Evolutionary conservation across 2,329 filamentous ascomycete genomes (phyloP).

Genomic region (Aspergillus fumigatiaffinis): DNA sequence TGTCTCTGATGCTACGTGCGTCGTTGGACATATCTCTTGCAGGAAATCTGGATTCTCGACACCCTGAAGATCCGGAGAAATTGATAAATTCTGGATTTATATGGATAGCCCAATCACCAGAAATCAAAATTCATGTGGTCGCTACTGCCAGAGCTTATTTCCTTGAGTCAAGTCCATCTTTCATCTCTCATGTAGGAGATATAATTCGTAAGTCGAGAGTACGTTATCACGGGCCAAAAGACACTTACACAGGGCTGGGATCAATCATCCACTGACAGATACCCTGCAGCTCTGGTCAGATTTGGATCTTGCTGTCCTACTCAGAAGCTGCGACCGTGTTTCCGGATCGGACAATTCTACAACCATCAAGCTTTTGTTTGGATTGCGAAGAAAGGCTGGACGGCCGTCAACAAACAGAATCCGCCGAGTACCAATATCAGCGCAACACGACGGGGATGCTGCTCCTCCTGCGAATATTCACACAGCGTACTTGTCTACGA

Average conservation of each 20-base stretch:
- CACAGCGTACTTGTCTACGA: slow-evolving; percentile 14
- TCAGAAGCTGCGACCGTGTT: slow-evolving; percentile 15
- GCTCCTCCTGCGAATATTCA: slow-evolving; percentile 15
- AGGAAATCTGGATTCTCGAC: neutral
- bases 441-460: slow-evolving; percentile 13
- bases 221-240: neutral
- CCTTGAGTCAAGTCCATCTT: neutral
- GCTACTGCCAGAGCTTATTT: slow-evolving; percentile 2
- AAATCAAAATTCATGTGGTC: slow-evolving; percentile 22
- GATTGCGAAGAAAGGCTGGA: slow-evolving; percentile 13
- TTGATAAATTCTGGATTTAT: slow-evolving; percentile 7
- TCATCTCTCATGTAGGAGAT: slow-evolving; percentile 17
- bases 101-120: slow-evolving; percentile 29
- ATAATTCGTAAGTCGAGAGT: slow-evolving; percentile 25
- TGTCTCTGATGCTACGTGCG: slow-evolving; percentile 19
- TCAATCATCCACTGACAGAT: neutral
- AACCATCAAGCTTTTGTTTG: slow-evolving; percentile 17
- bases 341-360: slow-evolving; percentile 1
- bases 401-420: neutral
- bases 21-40: slow-evolving; percentile 13
- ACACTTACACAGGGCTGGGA: neutral
- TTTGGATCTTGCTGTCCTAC: slow-evolving; percentile 22
- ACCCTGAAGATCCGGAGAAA: slow-evolving; percentile 2
- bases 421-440: slow-evolving; percentile 13
- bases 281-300: slow-evolving; percentile 28